Evolutionary conservation across 129 eudicot genomes (phyloP), one percentile per base, ranked within the genome.

Genomic region (Solidago caesia): DNA sequence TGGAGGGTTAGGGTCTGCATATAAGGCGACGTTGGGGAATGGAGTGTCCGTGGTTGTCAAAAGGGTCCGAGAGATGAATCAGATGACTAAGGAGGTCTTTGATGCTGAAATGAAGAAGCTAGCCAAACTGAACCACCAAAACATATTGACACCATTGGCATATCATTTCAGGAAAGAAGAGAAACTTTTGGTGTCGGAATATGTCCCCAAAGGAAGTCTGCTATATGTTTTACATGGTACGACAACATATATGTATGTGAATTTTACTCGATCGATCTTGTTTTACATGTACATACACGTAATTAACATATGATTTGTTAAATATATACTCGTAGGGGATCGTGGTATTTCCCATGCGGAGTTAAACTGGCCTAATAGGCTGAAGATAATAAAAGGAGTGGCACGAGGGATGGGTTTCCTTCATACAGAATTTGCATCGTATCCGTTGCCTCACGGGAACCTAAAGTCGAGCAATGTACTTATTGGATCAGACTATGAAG

Each of bases 381-480:
- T 90, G 58, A 93, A 82, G 81, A 86, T 93, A 43, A 83, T 93
- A 71, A 81, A 90, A 77, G 98, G 96, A 21, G 76, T 94, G 7
- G 98, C 93, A 3, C 73, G 81, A 26, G 98, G 97, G 53, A 77
- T 91, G 87, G 87, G 86, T 0, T 90, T 79, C 75, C 92, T 94
- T 9, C 91, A 88, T 68, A 44, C 84, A 2, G 91, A 90, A 55
- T 85, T 94, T 8, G 14, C 92, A 53, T 67, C 87, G 8, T 84
- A 78, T 62, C 87, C 86, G 10, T 79, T 94, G 13, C 98, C 98
- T 45, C 98, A 94, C 25, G 97, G 98, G 41, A 87, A 94, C 69
- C 92, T 94, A 62, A 94, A 94, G 74, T 88, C 98, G 6, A 84
- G 98, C 96, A 93, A 94, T 79, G 81, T 94, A 10, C 87, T 94